Conservation (phyloP, 495 filamentous ascomycete genomes). For the Talaromyces wortmannii region DNA sequence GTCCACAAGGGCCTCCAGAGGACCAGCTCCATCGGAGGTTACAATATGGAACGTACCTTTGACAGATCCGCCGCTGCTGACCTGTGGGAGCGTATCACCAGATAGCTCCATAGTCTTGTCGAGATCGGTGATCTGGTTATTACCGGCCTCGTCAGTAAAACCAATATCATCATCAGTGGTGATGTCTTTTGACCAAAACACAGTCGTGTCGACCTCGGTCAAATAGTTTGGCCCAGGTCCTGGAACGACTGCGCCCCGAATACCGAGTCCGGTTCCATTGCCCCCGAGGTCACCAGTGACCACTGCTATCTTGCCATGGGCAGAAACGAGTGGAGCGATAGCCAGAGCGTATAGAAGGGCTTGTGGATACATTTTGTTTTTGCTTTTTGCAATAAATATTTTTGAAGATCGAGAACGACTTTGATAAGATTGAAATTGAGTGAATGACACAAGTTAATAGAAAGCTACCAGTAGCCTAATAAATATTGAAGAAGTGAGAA, state of each 20-base stretch:
- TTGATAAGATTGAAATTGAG: background rate
- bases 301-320: background rate
- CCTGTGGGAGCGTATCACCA: slow-evolving; percentile 25
- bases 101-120: slow-evolving; percentile 22
- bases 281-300: slow-evolving; percentile 1
- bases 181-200: background rate
- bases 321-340: background rate
- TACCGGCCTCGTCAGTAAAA: background rate
- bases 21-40: slow-evolving; percentile 30
- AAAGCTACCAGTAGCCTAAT: background rate
- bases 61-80: slow-evolving; percentile 22
- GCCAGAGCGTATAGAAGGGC: background rate
- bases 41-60: slow-evolving; percentile 28
- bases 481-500: background rate
- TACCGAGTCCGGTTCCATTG: background rate
- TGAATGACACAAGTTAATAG: background rate
- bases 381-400: background rate
- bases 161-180: background rate
- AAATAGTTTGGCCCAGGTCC: background rate
- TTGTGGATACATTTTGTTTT: background rate
- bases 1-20: slow-evolving; percentile 27
- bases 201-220: slow-evolving; percentile 1
- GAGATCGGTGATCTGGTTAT: background rate
- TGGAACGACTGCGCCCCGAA: background rate
- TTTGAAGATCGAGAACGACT: background rate